Evolutionary conservation across 805 yeast genomes (phyloP).

Genomic region (Yarrowia bubula): DNA sequence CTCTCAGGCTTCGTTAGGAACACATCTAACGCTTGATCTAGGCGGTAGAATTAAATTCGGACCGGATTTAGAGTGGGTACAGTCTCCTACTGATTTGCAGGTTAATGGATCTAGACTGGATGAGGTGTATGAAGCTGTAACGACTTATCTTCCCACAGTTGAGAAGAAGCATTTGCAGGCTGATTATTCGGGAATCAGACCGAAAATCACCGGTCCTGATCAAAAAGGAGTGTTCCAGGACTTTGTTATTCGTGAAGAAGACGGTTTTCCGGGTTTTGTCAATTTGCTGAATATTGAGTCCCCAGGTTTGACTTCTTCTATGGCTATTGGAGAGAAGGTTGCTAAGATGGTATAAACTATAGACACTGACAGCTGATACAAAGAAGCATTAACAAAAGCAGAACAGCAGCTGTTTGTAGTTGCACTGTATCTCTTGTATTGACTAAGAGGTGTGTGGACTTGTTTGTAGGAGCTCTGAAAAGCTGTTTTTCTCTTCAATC

Average conservation of each 20-base stretch:
- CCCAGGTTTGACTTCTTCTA: constrained; percentile 80
- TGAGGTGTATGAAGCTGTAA: constrained; percentile 57
- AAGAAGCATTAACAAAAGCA: too few species aligned
- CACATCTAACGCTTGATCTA: constrained; percentile 80
- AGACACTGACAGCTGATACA: too few species aligned
- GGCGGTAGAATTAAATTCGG: constrained; percentile 82
- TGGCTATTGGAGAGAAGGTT: constrained; percentile 82
- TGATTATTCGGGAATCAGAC: constrained; percentile 79
- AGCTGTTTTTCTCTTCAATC: too few species aligned
- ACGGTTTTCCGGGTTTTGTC: constrained; percentile 72
- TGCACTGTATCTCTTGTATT: too few species aligned
- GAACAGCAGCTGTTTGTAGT: too few species aligned
- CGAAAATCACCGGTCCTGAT: constrained; percentile 58
- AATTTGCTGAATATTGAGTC: constrained; percentile 83
- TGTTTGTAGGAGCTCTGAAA: too few species aligned
- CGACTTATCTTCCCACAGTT: constrained; percentile 62
- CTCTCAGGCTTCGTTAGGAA: constrained; percentile 75
- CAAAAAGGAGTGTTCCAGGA: constrained; percentile 55
- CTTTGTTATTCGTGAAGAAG: constrained; percentile 68
- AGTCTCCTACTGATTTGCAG: constrained; percentile 36
- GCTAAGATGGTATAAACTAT: background rate
- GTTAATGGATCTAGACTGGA: constrained; percentile 46
- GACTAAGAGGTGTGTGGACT: too few species aligned
- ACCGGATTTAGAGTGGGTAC: constrained; percentile 84
- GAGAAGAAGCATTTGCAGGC: constrained; percentile 54